Percentiles rank a stretch among this genome's conserved stretches.
Evolutionary conservation across 768 basidiomycete genomes (phyloP).

Genomic region (Coprinellus micaceus): DNA sequence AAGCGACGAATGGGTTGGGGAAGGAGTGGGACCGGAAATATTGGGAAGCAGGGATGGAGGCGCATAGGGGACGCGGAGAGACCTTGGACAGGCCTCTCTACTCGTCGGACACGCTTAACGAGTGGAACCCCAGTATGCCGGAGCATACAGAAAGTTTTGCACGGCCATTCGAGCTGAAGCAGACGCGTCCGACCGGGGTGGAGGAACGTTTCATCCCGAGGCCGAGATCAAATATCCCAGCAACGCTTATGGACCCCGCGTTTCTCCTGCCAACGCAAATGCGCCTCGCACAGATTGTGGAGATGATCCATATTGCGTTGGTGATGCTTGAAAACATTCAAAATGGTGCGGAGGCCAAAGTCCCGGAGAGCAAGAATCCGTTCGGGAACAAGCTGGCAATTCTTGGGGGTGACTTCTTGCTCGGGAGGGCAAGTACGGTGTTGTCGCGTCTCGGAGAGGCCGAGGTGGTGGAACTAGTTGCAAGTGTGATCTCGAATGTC

Average conservation of each 20-base stretch:
- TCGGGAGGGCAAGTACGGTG: conserved; percentile 86
- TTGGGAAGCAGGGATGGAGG: conserved; percentile 59
- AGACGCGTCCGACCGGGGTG: conserved; percentile 32
- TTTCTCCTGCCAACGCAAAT: conserved; percentile 81
- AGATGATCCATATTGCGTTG: conserved; percentile 97
- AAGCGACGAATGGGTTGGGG: conserved; percentile 91
- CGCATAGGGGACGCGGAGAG: conserved; percentile 45
- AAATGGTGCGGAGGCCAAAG: conserved; percentile 60
- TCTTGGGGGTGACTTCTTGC: conserved; percentile 92
- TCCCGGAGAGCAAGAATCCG: conserved; percentile 45
- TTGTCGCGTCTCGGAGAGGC: conserved; percentile 79
- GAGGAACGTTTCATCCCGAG: conserved; percentile 18
- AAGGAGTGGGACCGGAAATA: conserved; percentile 54
- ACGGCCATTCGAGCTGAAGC: conserved; percentile 48
- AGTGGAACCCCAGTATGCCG: conserved; percentile 87
- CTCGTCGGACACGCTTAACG: conserved; percentile 77
- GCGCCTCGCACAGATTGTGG: conserved; percentile 91
- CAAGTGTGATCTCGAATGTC: conserved; percentile 88
- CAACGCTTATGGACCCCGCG: conserved; percentile 28
- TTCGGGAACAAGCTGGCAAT: conserved; percentile 94
- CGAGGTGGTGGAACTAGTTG: conserved; percentile 91
- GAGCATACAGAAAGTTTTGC: conserved; percentile 71
- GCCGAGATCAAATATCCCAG: conserved; percentile 22
- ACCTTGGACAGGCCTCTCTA: conserved; percentile 80
- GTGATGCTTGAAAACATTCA: conserved; percentile 90